These are phyloP conservation scores for Geotrichum citri-aurantii DNA, from an alignment of 1,139 yeast genomes.

Conservation along the genomic window DNA sequence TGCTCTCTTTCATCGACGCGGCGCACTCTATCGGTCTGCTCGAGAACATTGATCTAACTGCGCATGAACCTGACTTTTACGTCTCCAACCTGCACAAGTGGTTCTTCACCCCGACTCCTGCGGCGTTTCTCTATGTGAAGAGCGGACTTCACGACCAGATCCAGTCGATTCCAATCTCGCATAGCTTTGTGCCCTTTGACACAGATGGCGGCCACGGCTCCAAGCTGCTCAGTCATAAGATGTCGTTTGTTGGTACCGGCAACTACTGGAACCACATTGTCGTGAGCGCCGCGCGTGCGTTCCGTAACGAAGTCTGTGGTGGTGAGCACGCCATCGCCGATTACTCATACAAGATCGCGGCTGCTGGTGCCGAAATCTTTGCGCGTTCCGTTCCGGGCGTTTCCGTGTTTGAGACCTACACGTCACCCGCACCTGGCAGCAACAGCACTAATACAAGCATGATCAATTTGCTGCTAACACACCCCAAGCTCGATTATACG, in stretches of 20 bases:
- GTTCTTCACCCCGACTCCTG: constrained; percentile 54
- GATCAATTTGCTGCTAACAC: constrained; percentile 47
- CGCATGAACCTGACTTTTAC: constrained; percentile 54
- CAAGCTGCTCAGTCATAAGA: constrained; percentile 25
- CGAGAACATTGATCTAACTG: constrained; percentile 41
- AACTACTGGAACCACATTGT: constrained; percentile 36
- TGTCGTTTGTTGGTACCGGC: constrained; percentile 37
- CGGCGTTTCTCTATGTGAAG: constrained; percentile 56
- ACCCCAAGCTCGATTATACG: constrained; percentile 3
- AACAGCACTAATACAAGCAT: constrained; percentile 38
- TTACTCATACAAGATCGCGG: constrained; percentile 46
- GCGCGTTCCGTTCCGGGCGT: constrained; percentile 32
- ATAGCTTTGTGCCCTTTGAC: constrained; percentile 20
- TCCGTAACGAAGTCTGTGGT: constrained; percentile 53
- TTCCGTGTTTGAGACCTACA: constrained; percentile 30
- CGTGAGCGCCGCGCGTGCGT: constrained; percentile 44
- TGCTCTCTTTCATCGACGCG: constrained; percentile 60
- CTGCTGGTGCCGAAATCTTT: constrained; percentile 40
- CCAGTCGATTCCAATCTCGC: constrained; percentile 56
- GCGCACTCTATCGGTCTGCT: constrained; percentile 64
- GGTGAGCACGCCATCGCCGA: constrained; percentile 51
- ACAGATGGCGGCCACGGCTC: not conserved
- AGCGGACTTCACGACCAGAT: constrained; percentile 46
- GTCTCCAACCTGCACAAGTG: constrained; percentile 67
- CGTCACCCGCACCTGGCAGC: constrained; percentile 34